Percentiles rank a stretch among this genome's conserved stretches.
Conservation (phyloP, 176 grass and related monocot species). For the Carex parvula region DNA sequence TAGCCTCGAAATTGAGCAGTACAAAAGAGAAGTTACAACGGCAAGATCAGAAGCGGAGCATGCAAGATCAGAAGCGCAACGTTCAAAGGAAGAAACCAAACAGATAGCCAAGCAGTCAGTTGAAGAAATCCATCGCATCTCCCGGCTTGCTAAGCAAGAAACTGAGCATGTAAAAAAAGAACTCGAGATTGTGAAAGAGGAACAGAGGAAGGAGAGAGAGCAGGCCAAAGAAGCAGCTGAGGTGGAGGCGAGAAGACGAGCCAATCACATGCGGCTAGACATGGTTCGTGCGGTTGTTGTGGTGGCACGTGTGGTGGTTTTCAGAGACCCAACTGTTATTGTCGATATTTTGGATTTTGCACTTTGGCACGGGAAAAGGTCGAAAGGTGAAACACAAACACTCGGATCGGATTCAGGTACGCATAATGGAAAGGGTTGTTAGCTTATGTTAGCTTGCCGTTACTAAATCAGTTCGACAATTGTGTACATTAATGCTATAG, state of each 20-base stretch:
- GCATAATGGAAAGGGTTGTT: conserved; percentile 15
- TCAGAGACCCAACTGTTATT: conserved; percentile 26
- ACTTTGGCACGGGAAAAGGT: conserved; percentile 14
- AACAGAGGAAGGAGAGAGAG: conserved; percentile 18
- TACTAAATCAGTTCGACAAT: not conserved
- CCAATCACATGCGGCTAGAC: not conserved
- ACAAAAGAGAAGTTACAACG: not conserved
- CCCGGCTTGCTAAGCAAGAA: conserved; percentile 17
- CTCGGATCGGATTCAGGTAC: not conserved
- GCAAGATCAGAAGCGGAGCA: conserved; percentile 5
- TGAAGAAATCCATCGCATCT: conserved; percentile 22
- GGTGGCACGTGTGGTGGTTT: conserved; percentile 17
- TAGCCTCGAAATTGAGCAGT: not conserved
- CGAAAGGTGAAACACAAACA: not conserved
- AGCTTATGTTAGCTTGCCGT: not conserved
- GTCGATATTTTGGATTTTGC: conserved; percentile 31
- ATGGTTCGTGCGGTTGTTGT: conserved; percentile 20
- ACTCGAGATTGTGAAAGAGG: conserved; percentile 15
- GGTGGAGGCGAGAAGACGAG: not conserved
- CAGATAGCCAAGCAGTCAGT: conserved; percentile 7
- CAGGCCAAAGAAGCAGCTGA: conserved; percentile 11
- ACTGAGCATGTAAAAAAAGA: conserved; percentile 15
- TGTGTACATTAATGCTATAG: conserved; percentile 13
- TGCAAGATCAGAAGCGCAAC: not conserved
- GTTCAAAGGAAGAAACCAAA: conserved; percentile 16